Evolutionary conservation across 2,329 filamentous ascomycete species (phyloP), one percentile per base, ranked within the genome.

Genomic region (Drechmeria coniospora): DNA sequence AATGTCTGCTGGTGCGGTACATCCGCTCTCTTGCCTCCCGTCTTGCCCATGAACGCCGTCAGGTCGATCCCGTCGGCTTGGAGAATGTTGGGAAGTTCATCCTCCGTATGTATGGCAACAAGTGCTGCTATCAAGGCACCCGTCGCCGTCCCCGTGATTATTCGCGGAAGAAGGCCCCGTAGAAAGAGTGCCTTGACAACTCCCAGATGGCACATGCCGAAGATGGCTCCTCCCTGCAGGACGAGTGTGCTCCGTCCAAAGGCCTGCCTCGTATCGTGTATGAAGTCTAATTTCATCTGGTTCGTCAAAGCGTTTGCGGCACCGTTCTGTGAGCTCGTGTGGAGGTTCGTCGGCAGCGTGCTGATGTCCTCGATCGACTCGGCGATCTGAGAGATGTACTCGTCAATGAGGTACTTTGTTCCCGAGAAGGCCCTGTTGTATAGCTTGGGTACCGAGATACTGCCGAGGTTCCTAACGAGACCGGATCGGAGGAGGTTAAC

Each of bases 141-240:
- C 0, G 83, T 92, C 4, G 79, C 86, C 1, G 83, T 92, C 7
- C 87, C 87, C 0, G 83, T 83, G 40, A 95, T 86, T 41, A 94
- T 92, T 23, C 83, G 71, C 4, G 90, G 87, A 25, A 94, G 61
- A 11, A 94, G 56, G 1, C 81, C 81, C 16, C 79, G 70, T 20
- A 84, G 56, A 51, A 86, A 81, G 22, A 94, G 58, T 2, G 84
- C 84, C 47, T 87, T 92, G 21, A 92, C 80, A 5, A 94, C 83
- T 6, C 86, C 86, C 4, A 94, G 52, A 51, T 94, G 87, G 42
- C 82, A 93, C 8, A 93, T 57, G 2, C 86, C 86, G 43, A 94
- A 93, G 32, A 92, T 87, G 23, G 83, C 80, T 10, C 87, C 86
- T 26, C 86, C 86, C 49, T 94, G 84, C 1, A 94, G 55, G 4